Evolutionary conservation across 352 stramenopile species (phyloP), one percentile per base, ranked within the genome.

Genomic region (Globisporangium takayamanum): DNA sequence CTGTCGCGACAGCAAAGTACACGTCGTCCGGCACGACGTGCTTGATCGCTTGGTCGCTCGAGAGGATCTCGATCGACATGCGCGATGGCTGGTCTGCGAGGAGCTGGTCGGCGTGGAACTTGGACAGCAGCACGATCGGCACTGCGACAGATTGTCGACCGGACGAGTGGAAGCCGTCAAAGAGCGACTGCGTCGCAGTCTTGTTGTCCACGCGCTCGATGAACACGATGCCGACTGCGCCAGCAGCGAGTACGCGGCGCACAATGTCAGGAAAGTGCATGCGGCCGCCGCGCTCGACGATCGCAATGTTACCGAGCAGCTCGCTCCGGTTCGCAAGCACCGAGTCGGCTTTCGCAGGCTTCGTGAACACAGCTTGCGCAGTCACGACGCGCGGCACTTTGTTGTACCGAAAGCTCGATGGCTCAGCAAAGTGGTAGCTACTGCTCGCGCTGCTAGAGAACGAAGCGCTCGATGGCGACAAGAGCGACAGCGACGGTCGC

Each of bases 211-310:
- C 70, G 39, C 69, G 69, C 64, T 94, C 84, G 49, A 94, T 75
- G 59, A 94, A 92, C 26, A 94, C 76, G 59, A 85, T 88, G 18
- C 79, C 84, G 16, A 73, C 67, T 39, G 86, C 82, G 2, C 83
- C 84, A 0, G 70, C 74, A 5, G 78, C 74, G 49, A 94, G 51
- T 20, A 94, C 36, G 26, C 80, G 78, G 10, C 84, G 73, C 52
- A 92, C 78, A 55, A 94, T 92, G 47, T 94, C 84, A 16, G 84
- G 84, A 57, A 94, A 94, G 59, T 94, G 84, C 41, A 92, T 68
- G 44, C 84, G 75, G 2, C 84, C 82, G 46, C 84, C 84, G 50
- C 84, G 71, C 64, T 94, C 84, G 46, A 94, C 77, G 39, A 92
- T 63, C 8, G 81, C 82, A 59, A 94, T 85, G 55, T 72, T 82